These are phyloP conservation scores for Boletus rubescentipes DNA, from an alignment of 768 basidiomycete species.

Conservation along the genomic window DNA sequence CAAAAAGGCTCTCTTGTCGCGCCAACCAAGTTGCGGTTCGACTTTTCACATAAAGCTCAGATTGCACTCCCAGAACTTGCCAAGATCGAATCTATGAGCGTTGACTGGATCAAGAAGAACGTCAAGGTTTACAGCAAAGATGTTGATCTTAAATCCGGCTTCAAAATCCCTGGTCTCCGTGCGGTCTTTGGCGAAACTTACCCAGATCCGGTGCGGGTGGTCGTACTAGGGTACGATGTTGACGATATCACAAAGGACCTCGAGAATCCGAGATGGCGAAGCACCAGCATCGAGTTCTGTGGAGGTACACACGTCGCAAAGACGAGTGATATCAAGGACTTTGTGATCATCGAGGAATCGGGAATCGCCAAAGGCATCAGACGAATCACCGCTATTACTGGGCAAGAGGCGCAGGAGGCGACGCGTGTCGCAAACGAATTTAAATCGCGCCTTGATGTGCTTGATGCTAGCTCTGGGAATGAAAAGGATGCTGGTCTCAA, in stretches of 20 bases:
- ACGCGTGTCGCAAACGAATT: conserved; percentile 65
- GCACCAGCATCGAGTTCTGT: conserved; percentile 94
- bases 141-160: conserved; percentile 70
- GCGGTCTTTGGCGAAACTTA: conserved; percentile 98
- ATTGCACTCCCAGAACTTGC: conserved; percentile 73
- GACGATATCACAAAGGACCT: conserved; percentile 86
- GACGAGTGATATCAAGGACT: conserved; percentile 96
- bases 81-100: conserved; percentile 80
- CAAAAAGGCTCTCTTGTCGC: conserved; percentile 98
- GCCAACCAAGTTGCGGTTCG: conserved; percentile 93
- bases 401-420: conserved; percentile 86
- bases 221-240: conserved; percentile 83
- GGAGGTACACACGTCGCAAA: conserved; percentile 99
- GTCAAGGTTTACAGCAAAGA: conserved; percentile 90
- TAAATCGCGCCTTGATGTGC: conserved; percentile 56
- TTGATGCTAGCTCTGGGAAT: conserved; percentile 62
- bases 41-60: conserved; percentile 94
- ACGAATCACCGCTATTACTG: conserved; percentile 91
- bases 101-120: conserved; percentile 89
- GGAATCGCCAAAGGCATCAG: conserved; percentile 99
- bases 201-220: conserved; percentile 96
- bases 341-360: conserved; percentile 92
- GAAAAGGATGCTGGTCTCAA: conserved; percentile 90
- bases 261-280: conserved; percentile 86
- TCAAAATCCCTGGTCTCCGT: conserved; percentile 88